A percentile compares a stretch with the other conserved stretches of the same genome.
These are phyloP conservation scores for Crataegus laevigata DNA, from an alignment of 306 rosid genomes.

Conservation along the genomic window DNA sequence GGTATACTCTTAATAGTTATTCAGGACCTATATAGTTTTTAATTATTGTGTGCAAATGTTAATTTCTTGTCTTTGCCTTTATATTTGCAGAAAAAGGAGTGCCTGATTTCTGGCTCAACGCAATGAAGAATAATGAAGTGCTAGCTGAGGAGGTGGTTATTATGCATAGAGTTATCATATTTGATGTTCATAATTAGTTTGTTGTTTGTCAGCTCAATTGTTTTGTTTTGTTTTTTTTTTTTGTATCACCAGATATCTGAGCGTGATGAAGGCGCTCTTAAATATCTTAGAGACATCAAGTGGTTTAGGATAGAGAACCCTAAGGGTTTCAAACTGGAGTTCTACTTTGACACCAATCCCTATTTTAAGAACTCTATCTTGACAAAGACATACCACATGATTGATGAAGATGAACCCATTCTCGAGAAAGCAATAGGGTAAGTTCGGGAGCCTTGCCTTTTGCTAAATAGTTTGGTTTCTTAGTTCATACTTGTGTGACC, in stretches of 20 bases:
- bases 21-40: not conserved
- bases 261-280: constrained; percentile 91
- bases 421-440: constrained; percentile 90
- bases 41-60: not conserved
- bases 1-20: constrained; percentile 25
- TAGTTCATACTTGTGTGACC: not conserved
- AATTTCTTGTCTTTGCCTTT: constrained; percentile 1
- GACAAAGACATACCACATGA: constrained; percentile 83
- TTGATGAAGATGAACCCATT: constrained; percentile 88
- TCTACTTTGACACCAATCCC: constrained; percentile 71
- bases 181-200: not conserved
- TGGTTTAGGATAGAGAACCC: constrained; percentile 73
- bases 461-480: not conserved
- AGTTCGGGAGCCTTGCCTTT: not conserved
- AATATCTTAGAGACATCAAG: constrained; percentile 72
- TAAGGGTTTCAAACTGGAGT: constrained; percentile 87
- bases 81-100: constrained; percentile 67
- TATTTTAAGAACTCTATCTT: constrained; percentile 65
- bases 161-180: not conserved
- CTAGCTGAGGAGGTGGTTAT: constrained; percentile 74
- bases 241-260: constrained; percentile 52
- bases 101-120: constrained; percentile 83
- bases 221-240: not conserved
- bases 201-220: not conserved
- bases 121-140: constrained; percentile 85